These are phyloP conservation scores for Phytophthora ramorum DNA, from an alignment of 352 stramenopile genomes.

Conservation along the genomic window DNA sequence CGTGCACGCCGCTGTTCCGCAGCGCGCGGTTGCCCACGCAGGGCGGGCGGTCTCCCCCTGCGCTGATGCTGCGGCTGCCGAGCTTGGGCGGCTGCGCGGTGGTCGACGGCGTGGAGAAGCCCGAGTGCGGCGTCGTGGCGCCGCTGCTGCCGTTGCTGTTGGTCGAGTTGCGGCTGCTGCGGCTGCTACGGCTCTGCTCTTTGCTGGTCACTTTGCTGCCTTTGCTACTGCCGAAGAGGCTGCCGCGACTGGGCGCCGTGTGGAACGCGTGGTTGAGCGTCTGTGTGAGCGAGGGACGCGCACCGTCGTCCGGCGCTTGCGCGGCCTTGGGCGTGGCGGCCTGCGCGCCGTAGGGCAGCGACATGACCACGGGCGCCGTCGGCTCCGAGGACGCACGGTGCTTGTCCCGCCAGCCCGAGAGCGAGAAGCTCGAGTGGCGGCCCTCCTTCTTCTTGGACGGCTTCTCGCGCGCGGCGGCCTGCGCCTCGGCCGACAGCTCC, in stretches of 20 bases:
- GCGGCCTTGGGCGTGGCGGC: conserved; percentile 43
- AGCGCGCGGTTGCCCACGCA: conserved; percentile 30
- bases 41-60: conserved; percentile 17
- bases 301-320: conserved; percentile 16
- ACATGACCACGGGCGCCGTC: conserved; percentile 42
- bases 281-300: conserved; percentile 35
- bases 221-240: conserved; percentile 27
- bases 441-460: conserved; percentile 53
- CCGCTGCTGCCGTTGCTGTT: conserved; percentile 11
- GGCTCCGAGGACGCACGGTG: conserved; percentile 40
- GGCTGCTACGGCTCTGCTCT: background rate
- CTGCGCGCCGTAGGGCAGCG: conserved; percentile 42
- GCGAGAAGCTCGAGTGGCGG: conserved; percentile 61
- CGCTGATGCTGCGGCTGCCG: conserved; percentile 40
- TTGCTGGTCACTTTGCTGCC: conserved; percentile 18
- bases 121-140: conserved; percentile 5
- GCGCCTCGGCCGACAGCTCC: conserved; percentile 47
- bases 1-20: conserved; percentile 35
- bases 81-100: conserved; percentile 36
- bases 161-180: conserved; percentile 18
- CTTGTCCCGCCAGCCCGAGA: conserved; percentile 58
- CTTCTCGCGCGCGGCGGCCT: conserved; percentile 35
- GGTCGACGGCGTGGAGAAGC: conserved; percentile 38
- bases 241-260: conserved; percentile 26
- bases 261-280: conserved; percentile 37